Evolutionary conservation across 1,284 basidiomycete genomes (phyloP).

Genomic region (Stereum hirsutum): DNA sequence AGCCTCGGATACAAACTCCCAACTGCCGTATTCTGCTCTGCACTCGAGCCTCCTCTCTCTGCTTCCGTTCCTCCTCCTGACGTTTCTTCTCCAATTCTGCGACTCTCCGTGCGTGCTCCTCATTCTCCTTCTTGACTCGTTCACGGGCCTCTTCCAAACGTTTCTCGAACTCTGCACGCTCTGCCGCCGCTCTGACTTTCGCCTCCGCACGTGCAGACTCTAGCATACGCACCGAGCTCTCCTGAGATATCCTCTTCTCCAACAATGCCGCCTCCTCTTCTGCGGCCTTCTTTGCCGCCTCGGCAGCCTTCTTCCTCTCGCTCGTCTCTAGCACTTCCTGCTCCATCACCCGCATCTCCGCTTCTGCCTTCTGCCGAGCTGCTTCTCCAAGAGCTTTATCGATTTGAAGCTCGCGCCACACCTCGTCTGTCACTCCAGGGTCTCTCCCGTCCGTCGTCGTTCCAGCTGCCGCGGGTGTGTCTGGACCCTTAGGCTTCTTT

Average conservation of each 20-base stretch:
- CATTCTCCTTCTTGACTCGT: constrained; percentile 3
- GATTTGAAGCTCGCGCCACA: constrained; percentile 33
- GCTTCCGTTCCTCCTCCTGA: constrained; percentile 24
- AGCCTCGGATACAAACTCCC: constrained; percentile 47
- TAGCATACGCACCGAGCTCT: no score
- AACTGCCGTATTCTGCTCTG: constrained; percentile 35
- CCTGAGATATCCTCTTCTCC: no score
- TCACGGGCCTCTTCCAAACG: neutral
- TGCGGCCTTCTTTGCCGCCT: constrained; percentile 10
- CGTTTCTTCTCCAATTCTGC: constrained; percentile 24
- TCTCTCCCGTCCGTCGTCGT: constrained; percentile 22
- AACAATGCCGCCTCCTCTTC: no score
- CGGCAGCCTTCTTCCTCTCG: constrained; percentile 9
- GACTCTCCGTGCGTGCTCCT: constrained; percentile 11
- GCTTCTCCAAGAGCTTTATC: constrained; percentile 24
- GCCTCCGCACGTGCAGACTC: neutral
- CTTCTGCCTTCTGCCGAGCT: constrained; percentile 8
- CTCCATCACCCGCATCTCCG: no score
- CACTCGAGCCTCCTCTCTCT: constrained; percentile 22
- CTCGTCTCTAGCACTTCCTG: constrained; percentile 5
- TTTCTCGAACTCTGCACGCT: neutral
- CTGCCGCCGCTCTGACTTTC: neutral
- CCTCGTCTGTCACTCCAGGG: constrained; percentile 31
- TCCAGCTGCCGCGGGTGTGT: neutral
- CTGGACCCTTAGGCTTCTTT: neutral